These are phyloP conservation scores for Lagenidium giganteum DNA, from an alignment of 352 stramenopile genomes.

Conservation along the genomic window DNA sequence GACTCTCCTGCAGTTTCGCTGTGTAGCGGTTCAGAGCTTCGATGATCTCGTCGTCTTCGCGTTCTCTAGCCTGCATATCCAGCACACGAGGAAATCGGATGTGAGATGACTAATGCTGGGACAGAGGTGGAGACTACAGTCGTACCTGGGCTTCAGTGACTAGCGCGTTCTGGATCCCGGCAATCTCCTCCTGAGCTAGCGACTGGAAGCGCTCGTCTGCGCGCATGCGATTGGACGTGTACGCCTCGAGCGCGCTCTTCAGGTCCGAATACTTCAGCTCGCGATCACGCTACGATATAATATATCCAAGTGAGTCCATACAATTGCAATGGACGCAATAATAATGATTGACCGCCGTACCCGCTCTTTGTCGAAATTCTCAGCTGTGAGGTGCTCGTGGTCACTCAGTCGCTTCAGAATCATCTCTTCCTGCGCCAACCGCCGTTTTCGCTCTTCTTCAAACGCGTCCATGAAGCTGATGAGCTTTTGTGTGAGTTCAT, in stretches of 20 bases:
- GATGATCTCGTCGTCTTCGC: constrained; percentile 93
- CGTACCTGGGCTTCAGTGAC: constrained; percentile 60
- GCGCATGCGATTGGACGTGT: constrained; percentile 63
- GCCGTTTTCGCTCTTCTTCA: constrained; percentile 77
- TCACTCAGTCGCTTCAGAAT: constrained; percentile 90
- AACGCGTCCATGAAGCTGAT: constrained; percentile 87
- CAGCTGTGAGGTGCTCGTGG: constrained; percentile 72
- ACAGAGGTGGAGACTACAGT: neutral
- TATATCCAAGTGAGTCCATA: neutral
- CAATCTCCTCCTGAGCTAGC: constrained; percentile 67
- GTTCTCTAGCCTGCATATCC: constrained; percentile 56
- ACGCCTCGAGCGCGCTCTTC: constrained; percentile 65
- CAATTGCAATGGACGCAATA: neutral
- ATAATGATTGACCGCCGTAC: constrained; percentile 17
- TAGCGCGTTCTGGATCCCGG: constrained; percentile 73
- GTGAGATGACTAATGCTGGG: neutral
- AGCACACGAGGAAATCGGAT: neutral
- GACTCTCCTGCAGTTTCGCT: constrained; percentile 89
- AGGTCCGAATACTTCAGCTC: constrained; percentile 69
- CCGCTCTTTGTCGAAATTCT: constrained; percentile 65
- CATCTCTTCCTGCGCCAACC: constrained; percentile 79
- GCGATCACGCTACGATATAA: constrained; percentile 36
- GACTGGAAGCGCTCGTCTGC: constrained; percentile 72
- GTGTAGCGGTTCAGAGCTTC: constrained; percentile 92
- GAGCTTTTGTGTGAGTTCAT: constrained; percentile 87